Evolutionary conservation across 352 stramenopile genomes (phyloP).

Genomic region (Blastocystis sp.): DNA sequence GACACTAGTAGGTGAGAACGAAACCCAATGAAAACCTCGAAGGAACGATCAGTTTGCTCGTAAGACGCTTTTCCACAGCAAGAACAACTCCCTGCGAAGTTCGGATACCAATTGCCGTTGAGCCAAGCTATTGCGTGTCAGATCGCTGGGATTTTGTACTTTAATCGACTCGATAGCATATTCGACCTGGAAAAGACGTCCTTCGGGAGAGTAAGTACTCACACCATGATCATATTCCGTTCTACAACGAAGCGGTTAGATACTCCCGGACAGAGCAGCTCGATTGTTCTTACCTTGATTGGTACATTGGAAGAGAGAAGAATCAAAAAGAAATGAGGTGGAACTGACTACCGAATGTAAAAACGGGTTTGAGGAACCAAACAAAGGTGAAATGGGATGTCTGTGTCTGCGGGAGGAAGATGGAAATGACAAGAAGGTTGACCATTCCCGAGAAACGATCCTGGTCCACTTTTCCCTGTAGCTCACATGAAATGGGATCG

Average conservation of each 20-base stretch:
- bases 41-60: conserved; percentile 84
- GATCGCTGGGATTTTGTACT: conserved; percentile 60
- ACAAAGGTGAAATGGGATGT: no score
- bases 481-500: no score
- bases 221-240: conserved; percentile 97
- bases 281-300: background rate
- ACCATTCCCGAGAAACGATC: no score
- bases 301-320: conserved; percentile 53
- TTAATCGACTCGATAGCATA: conserved; percentile 96
- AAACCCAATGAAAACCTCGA: conserved; percentile 64
- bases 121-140: conserved; percentile 74
- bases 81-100: conserved; percentile 92
- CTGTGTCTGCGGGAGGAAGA: no score
- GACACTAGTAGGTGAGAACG: conserved; percentile 69
- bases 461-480: no score
- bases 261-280: background rate
- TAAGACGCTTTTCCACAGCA: conserved; percentile 94
- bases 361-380: no score
- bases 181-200: conserved; percentile 93
- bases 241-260: conserved; percentile 62
- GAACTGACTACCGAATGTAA: background rate
- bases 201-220: conserved; percentile 97
- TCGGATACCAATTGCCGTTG: conserved; percentile 89
- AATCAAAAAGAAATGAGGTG: background rate
- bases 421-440: no score